Evolutionary conservation across 352 stramenopile species (phyloP).

Genomic region (Globisporangium polare): DNA sequence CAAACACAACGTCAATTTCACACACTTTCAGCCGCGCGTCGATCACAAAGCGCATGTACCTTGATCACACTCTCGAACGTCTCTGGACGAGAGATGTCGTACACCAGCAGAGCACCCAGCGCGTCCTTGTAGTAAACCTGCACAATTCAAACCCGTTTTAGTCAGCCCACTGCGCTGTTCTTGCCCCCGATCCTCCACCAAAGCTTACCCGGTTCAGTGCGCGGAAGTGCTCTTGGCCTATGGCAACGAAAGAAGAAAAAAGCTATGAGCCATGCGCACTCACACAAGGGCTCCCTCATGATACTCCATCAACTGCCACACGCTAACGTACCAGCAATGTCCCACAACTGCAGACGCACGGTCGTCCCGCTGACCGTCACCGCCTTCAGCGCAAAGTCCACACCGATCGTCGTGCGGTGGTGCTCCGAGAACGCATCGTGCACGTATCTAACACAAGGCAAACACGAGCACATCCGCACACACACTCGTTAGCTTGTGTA

Average conservation of each 20-base stretch:
- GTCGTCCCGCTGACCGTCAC: conserved; percentile 84
- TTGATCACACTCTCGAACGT: conserved; percentile 90
- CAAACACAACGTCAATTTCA: background rate
- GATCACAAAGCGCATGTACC: conserved; percentile 20
- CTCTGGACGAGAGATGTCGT: conserved; percentile 89
- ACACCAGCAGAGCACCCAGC: conserved; percentile 88
- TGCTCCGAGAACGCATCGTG: conserved; percentile 91
- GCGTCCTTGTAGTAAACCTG: conserved; percentile 94
- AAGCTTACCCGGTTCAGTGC: conserved; percentile 80
- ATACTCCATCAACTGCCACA: background rate
- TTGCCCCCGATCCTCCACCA: background rate
- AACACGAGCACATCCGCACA: too few species aligned
- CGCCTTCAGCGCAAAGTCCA: conserved; percentile 92
- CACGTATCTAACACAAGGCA: conserved; percentile 58
- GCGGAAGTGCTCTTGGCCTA: conserved; percentile 93
- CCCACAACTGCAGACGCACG: conserved; percentile 92
- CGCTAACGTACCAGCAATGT: conserved; percentile 67
- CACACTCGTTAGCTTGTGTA: background rate
- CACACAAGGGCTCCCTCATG: background rate
- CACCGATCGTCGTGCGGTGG: conserved; percentile 90
- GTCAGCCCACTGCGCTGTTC: background rate
- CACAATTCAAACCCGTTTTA: background rate
- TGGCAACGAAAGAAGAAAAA: too few species aligned
- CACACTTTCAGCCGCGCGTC: background rate
- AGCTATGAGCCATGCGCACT: too few species aligned